A percentile compares a stretch with the other conserved stretches of the same genome.
phyloP scores from a whole-genome alignment of 331 rosid genomes.

The Cucumis variabilis region DNA sequence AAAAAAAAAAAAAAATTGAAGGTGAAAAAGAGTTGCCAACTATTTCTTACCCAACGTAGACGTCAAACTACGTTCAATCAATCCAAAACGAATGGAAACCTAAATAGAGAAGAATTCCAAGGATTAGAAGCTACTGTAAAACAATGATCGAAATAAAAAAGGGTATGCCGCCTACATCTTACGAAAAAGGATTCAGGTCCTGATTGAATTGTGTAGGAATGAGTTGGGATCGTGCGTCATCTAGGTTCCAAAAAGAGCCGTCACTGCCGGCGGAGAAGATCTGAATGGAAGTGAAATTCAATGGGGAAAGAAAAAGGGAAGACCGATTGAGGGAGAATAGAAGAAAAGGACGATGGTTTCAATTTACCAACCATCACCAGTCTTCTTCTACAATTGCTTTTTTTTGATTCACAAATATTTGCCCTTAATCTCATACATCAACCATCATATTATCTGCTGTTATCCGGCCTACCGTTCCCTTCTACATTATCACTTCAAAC shows the following conservation, averaged over 20 bases:
- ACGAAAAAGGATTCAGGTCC: background rate
- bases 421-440: background rate
- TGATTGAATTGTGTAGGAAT: background rate
- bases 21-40: background rate
- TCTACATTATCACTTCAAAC: background rate
- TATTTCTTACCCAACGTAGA: background rate
- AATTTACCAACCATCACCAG: slow-evolving; percentile 26
- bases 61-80: background rate
- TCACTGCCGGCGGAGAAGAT: background rate
- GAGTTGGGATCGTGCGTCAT: background rate
- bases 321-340: slow-evolving; percentile 19
- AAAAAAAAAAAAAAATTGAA: background rate
- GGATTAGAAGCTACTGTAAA: background rate
- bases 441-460: background rate
- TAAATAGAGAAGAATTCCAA: background rate
- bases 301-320: background rate
- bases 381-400: slow-evolving; percentile 13
- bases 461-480: background rate
- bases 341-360: background rate
- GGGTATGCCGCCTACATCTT: background rate
- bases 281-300: background rate
- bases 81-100: background rate
- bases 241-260: background rate
- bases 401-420: background rate
- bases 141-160: background rate